Percentiles rank a stretch among this genome's conserved stretches.
Evolutionary conservation across 2,329 filamentous ascomycete genomes (phyloP).

Genomic region (Monilinia vaccinii-corymbosi): DNA sequence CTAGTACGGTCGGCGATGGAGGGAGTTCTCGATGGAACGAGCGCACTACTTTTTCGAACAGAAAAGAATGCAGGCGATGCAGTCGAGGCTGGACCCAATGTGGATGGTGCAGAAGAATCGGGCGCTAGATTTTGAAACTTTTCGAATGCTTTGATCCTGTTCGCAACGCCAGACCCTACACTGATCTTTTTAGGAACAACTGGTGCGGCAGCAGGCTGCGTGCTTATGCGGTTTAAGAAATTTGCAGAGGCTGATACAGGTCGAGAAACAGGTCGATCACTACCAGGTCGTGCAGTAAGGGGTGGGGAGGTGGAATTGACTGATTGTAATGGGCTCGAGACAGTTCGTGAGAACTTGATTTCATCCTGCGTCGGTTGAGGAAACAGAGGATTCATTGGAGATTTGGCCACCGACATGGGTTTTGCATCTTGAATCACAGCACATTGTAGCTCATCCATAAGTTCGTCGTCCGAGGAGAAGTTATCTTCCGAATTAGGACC

Average conservation of each 20-base stretch:
- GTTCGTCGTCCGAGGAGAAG: conserved; percentile 63
- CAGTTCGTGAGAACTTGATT: conserved; percentile 25
- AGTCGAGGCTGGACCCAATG: conserved; percentile 31
- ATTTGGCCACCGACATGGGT: conserved; percentile 69
- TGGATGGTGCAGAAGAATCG: conserved; percentile 25
- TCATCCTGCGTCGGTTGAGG: conserved; percentile 28
- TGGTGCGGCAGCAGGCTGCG: conserved; percentile 37
- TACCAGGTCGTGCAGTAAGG: conserved; percentile 34
- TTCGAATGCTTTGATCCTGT: conserved; percentile 87
- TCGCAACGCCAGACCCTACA: conserved; percentile 83
- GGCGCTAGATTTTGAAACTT: conserved; percentile 52
- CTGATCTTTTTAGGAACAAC: conserved; percentile 62
- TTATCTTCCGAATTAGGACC: conserved; percentile 35
- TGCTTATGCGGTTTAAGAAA: conserved; percentile 46
- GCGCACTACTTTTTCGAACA: conserved; percentile 38
- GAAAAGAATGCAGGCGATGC: conserved; percentile 48
- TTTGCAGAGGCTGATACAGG: conserved; percentile 43
- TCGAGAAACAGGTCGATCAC: conserved; percentile 22
- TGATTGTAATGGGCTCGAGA: conserved; percentile 31
- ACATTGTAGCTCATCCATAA: conserved; percentile 77
- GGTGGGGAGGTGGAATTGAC: conserved; percentile 30
- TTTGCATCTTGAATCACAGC: conserved; percentile 79
- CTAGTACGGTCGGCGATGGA: conserved; percentile 32
- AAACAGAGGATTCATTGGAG: conserved; percentile 64
- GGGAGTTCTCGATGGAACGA: conserved; percentile 29